Base-by-base conservation (phyloP, 306 rosid genomes). In the Cyclanthera cordifolia region DNA sequence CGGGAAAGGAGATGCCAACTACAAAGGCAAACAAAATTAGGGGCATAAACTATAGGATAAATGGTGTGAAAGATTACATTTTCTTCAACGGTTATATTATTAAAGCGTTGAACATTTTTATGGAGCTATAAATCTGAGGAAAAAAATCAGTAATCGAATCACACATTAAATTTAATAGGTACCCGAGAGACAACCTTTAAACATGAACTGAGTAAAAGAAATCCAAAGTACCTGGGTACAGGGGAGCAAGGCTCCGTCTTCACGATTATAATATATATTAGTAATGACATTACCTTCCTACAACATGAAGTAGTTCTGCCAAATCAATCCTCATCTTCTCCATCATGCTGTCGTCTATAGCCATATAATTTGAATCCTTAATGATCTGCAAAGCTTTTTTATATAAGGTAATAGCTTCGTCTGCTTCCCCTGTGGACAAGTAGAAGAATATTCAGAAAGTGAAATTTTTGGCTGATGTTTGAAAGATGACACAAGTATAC, bases 241-340 rank as follows among this genome's bases (percentile, higher is more conserved):
- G 30, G 30, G 30, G 30, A 27, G 30, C 30, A 27, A 27, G 3
- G 30, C 30, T 27, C 30, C 30, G 30, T 1, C 30, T 27, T 27
- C 30, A 1, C 30, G 30, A 1, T 27, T 3, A 27, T 27, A 27
- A 27, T 1, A 27, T 1, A 70, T 52, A 65, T 63, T 32, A 39
- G 53, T 47, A 49, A 23, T 50, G 48, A 68, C 66, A 75, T 72
- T 80, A 92, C 95, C 95, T 82, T 72, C 98, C 95, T 53, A 84
- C 83, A 67, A 75, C 74, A 80, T 92, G 98, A 54, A 92, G 89
- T 72, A 92, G 78, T 67, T 89, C 90, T 39, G 96, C 95, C 74
- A 92, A 77, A 81, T 89, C 96, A 58, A 88, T 76, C 75, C 90
- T 83, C 80, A 89, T 87, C 82, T 89, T 89, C 79, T 92, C 98